These are phyloP conservation scores for Suillus lakei DNA, from an alignment of 768 basidiomycete species.

Conservation along the genomic window DNA sequence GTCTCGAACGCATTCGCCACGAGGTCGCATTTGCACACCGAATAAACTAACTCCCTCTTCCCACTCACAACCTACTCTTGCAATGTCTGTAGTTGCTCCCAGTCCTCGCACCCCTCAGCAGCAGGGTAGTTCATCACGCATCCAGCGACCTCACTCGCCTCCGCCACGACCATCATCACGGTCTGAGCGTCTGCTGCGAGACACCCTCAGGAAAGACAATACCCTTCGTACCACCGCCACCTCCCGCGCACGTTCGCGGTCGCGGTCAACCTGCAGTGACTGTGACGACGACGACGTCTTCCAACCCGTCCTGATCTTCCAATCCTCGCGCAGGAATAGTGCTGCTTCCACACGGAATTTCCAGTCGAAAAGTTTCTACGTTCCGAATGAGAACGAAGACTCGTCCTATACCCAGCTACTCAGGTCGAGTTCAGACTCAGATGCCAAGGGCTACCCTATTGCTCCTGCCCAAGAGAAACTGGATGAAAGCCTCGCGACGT, in stretches of 20 bases:
- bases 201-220: slow-evolving; percentile 57
- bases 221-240: slow-evolving; percentile 39
- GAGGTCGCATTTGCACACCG: slow-evolving; percentile 16
- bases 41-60: slow-evolving; percentile 13
- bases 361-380: slow-evolving; percentile 26
- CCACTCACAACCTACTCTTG: slow-evolving; percentile 36
- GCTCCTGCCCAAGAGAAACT: slow-evolving; percentile 22
- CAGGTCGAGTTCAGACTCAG: slow-evolving; percentile 32
- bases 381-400: slow-evolving; percentile 39
- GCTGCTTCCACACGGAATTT: slow-evolving; percentile 20
- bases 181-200: slow-evolving; percentile 59
- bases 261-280: slow-evolving; percentile 28
- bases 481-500: slow-evolving; percentile 22
- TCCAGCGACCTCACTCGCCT: slow-evolving; percentile 18
- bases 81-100: slow-evolving; percentile 37
- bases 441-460: slow-evolving; percentile 20
- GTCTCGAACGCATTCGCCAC: slow-evolving; percentile 20
- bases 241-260: slow-evolving; percentile 21
- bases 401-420: slow-evolving; percentile 27
- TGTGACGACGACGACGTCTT: slow-evolving; percentile 33
- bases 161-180: slow-evolving; percentile 50
- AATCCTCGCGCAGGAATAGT: slow-evolving; percentile 25
- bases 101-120: slow-evolving; percentile 19
- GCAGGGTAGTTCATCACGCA: slow-evolving; percentile 12
- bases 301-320: slow-evolving; percentile 32